Conservation (phyloP, 495 filamentous ascomycete species). For the Baudoinia panamericana region DNA sequence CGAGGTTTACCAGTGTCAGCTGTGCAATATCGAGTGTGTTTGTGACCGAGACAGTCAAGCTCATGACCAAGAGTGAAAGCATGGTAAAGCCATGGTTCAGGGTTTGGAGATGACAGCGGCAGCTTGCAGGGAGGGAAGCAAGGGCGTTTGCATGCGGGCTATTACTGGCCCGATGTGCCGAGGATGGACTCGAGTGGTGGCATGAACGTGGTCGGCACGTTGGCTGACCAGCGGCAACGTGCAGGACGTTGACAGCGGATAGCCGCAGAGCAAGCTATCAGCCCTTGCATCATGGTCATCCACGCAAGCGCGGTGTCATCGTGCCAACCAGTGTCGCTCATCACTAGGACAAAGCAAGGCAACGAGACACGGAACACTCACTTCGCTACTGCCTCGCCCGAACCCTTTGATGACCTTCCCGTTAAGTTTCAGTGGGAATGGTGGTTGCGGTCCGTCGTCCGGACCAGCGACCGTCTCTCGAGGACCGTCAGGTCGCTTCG, state of each 20-base stretch:
- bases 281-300: neutral
- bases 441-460: conserved; percentile 53
- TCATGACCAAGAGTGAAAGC: neutral
- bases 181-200: neutral
- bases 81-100: too few relatives aligned
- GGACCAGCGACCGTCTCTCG: conserved; percentile 47
- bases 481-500: conserved; percentile 6
- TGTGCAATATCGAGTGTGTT: too few relatives aligned
- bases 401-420: conserved; percentile 86
- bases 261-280: neutral
- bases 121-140: conserved; percentile 8
- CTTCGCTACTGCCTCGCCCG: conserved; percentile 82
- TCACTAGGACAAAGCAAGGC: neutral
- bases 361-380: conserved; percentile 22
- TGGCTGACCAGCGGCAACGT: too few relatives aligned
- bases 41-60: too few relatives aligned
- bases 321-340: neutral
- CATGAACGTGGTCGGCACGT: neutral
- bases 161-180: neutral
- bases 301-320: neutral
- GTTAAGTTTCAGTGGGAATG: conserved; percentile 68
- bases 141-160: too few relatives aligned
- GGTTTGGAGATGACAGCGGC: conserved; percentile 11
- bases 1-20: conserved; percentile 6
- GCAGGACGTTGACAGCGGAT: conserved; percentile 2